Evolutionary conservation across 2,329 filamentous ascomycete genomes (phyloP), one percentile per base, ranked within the genome.

Genomic region (Diaporthe batatas): DNA sequence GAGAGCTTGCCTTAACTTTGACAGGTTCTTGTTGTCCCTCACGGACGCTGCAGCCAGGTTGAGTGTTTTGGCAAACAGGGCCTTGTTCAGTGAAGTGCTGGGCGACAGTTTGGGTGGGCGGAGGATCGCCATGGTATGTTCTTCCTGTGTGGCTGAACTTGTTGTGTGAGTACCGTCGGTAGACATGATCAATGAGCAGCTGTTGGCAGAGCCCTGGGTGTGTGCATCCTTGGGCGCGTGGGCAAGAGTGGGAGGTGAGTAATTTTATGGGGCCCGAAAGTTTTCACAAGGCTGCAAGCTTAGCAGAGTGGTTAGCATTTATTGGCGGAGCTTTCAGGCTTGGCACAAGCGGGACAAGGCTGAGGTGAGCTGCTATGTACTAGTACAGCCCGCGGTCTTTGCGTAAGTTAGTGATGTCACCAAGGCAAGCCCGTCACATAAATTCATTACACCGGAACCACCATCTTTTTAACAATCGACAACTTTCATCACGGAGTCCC

Each of bases 31-130:
- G 74, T 89, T 89, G 79, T 96, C 93, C 76, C 90, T 89, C 57
- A 98, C 86, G 49, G 92, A 90, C 8, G 95, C 96, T 3, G 95
- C 95, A 11, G 94, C 90, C 32, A 96, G 86, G 32, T 92, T 91
- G 71, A 98, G 84, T 0, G 88, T 93, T 81, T 92, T 94, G 68
- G 89, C 87, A 85, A 98, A 98, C 75, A 97, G 91, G 21, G 92
- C 88, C 76, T 94, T 91, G 84, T 99, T 95, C 75, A 99, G 90
- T 65, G 90, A 89, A 79, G 91, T 91, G 85, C 94, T 93, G 73
- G 92, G 81, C 81, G 93, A 92, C 78, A 96, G 92, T 73, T 95
- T 86, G 32, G 95, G 95, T 59, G 95, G 94, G 76, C 92, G 91
- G 82, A 98, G 94, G 67, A 90, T 80, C 75, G 84, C 85, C 88